phyloP scores from a whole-genome alignment of 1,284 basidiomycete species.

The Heterobasidion parviporum region DNA sequence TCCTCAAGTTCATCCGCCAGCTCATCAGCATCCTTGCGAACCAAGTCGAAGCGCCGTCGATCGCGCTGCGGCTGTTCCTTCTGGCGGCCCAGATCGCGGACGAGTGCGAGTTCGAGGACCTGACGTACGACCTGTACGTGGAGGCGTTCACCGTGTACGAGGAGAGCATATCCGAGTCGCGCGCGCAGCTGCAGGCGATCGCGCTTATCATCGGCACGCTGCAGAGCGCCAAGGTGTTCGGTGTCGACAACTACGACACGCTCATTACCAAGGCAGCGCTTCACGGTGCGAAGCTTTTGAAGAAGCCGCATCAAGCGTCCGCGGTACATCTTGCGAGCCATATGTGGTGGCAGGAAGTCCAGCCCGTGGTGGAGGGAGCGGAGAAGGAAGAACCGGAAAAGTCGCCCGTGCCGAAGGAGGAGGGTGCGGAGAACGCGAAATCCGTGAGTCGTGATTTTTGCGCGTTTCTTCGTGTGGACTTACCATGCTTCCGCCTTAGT shows the following conservation, averaged over 20 bases:
- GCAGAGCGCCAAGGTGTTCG: slow-evolving; percentile 80
- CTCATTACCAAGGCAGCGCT: slow-evolving; percentile 93
- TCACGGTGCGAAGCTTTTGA: slow-evolving; percentile 88
- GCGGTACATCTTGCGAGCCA: slow-evolving; percentile 93
- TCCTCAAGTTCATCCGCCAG: slow-evolving; percentile 90
- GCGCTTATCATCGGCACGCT: slow-evolving; percentile 86
- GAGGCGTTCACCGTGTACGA: slow-evolving; percentile 95
- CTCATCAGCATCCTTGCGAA: slow-evolving; percentile 86
- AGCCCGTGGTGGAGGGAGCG: slow-evolving; percentile 19
- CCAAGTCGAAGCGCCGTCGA: slow-evolving; percentile 84
- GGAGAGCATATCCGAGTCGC: slow-evolving; percentile 87
- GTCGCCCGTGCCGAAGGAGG: slow-evolving; percentile 35
- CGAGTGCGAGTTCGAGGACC: slow-evolving; percentile 88
- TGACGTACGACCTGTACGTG: slow-evolving; percentile 93
- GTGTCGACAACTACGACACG: slow-evolving; percentile 89
- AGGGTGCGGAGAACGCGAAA: slow-evolving; percentile 38
- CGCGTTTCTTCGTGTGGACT: neutral
- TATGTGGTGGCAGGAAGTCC: slow-evolving; percentile 86
- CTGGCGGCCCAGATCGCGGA: slow-evolving; percentile 89
- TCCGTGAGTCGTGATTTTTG: slow-evolving; percentile 38
- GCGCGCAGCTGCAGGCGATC: slow-evolving; percentile 89
- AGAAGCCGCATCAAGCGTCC: slow-evolving; percentile 93
- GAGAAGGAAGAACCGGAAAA: slow-evolving; percentile 20
- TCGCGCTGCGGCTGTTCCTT: slow-evolving; percentile 88
- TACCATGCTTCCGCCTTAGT: slow-evolving; percentile 32